Percentiles rank a stretch among this genome's conserved stretches.
These are phyloP conservation scores for Blepharisma japonicum DNA, from an alignment of 73 alveolate genomes.

Conservation along the genomic window DNA sequence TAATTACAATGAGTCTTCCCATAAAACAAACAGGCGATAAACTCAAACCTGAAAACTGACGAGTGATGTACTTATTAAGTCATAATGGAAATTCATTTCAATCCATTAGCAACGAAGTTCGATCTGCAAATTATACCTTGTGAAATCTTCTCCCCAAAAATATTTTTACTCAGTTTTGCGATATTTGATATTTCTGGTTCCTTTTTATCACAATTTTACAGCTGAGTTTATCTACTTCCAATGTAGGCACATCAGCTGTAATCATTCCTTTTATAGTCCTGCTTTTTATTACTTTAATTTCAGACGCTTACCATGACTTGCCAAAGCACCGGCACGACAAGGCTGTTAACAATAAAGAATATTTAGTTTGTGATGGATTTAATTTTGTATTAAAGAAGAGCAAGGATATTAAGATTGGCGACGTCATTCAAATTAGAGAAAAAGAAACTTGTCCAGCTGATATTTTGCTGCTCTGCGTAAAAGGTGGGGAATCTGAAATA, in stretches of 20 bases:
- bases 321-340: neutral
- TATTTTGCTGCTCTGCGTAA: neutral
- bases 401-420: neutral
- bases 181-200: neutral
- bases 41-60: no score
- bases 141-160: neutral
- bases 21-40: no score
- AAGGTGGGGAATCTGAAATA: neutral
- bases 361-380: neutral
- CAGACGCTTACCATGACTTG: slow-evolving; percentile 2
- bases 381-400: neutral
- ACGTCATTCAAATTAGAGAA: neutral
- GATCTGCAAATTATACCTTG: neutral
- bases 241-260: neutral
- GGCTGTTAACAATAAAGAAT: neutral
- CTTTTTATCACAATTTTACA: neutral
- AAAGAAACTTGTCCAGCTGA: neutral
- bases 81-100: no score
- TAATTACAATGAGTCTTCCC: no score
- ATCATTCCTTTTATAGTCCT: neutral
- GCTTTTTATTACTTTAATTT: neutral
- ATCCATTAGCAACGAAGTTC: no score
- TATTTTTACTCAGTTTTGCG: neutral
- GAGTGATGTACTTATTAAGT: no score
- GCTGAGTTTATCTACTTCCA: neutral